A percentile compares a stretch with the other conserved stretches of the same genome.
These are phyloP conservation scores for Boletus semigastroideus DNA, from an alignment of 1,284 basidiomycete genomes.

Conservation along the genomic window DNA sequence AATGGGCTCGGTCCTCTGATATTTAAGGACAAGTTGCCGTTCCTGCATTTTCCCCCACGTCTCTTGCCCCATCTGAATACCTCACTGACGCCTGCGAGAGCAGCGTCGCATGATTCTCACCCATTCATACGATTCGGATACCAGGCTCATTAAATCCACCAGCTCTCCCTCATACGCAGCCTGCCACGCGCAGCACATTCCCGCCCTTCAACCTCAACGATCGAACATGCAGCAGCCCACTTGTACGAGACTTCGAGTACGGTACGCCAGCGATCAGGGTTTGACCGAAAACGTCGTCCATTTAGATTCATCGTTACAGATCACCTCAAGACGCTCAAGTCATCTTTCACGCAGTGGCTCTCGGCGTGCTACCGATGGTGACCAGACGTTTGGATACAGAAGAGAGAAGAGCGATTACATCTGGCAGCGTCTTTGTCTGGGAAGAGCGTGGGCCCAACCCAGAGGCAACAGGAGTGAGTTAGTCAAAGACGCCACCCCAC, in stretches of 20 bases:
- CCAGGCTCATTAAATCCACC: conserved; percentile 32
- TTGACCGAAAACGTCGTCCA: conserved; percentile 25
- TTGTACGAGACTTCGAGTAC: conserved; percentile 39
- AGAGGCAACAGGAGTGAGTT: conserved; percentile 62
- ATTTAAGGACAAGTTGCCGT: conserved; percentile 32
- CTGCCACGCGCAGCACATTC: conserved; percentile 18
- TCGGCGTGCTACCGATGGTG: conserved; percentile 64
- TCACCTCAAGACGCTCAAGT: conserved; percentile 68
- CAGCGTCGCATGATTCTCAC: conserved; percentile 29
- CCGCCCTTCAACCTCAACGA: conserved; percentile 9
- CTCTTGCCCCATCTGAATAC: conserved; percentile 11
- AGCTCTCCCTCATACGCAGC: conserved; percentile 20
- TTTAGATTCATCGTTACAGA: conserved; percentile 41
- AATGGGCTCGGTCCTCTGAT: conserved; percentile 20
- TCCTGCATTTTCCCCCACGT: conserved; percentile 11
- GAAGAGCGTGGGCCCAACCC: conserved; percentile 74
- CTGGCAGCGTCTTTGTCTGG: conserved; percentile 81
- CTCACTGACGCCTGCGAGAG: conserved; percentile 18
- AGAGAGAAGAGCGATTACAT: conserved; percentile 55
- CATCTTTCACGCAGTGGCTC: conserved; percentile 72
- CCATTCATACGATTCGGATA: conserved; percentile 18
- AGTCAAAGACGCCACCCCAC: background rate
- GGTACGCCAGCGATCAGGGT: conserved; percentile 22
- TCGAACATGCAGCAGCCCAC: conserved; percentile 46
- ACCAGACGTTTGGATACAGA: conserved; percentile 74